Evolutionary conservation across 306 rosid genomes (phyloP).

Genomic region (Prunus dulcis): DNA sequence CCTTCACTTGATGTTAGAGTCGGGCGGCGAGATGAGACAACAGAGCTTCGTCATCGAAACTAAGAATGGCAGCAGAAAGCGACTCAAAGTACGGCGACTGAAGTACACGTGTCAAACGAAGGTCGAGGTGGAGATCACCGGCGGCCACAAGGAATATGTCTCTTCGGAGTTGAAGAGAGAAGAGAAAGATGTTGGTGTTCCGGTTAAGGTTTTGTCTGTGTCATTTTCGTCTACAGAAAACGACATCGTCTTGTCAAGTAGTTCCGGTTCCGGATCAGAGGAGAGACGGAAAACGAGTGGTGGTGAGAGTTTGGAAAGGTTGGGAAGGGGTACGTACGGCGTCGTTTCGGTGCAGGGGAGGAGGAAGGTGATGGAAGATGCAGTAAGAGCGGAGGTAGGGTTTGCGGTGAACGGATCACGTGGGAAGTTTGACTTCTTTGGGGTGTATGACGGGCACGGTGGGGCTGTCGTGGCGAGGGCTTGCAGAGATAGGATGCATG

Average conservation of each 20-base stretch:
- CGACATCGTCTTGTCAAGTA: conserved; percentile 7
- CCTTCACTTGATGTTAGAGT: not conserved
- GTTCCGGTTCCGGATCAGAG: not conserved
- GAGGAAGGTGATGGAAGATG: conserved; percentile 90
- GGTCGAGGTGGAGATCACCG: conserved; percentile 13
- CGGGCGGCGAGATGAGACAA: conserved; percentile 16
- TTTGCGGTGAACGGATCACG: conserved; percentile 12
- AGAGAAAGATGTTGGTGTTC: conserved; percentile 15
- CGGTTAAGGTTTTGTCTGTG: conserved; percentile 38
- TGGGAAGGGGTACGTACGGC: conserved; percentile 34
- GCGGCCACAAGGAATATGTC: not conserved
- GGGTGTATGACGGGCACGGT: conserved; percentile 87
- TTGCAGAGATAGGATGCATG: conserved; percentile 58
- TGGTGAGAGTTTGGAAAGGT: not conserved
- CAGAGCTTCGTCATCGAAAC: not conserved
- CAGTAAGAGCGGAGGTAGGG: conserved; percentile 64
- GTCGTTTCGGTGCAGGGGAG: conserved; percentile 61
- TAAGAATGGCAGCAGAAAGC: conserved; percentile 29
- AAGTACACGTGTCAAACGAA: conserved; percentile 45
- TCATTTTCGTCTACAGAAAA: conserved; percentile 5
- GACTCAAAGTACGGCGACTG: conserved; percentile 41
- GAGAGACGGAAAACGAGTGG: not conserved
- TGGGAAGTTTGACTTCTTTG: conserved; percentile 55
- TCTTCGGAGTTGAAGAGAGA: not conserved
- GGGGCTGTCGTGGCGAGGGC: conserved; percentile 65